Base-by-base conservation (phyloP, 768 basidiomycete genomes). In the Plicaturopsis crispa region DNA sequence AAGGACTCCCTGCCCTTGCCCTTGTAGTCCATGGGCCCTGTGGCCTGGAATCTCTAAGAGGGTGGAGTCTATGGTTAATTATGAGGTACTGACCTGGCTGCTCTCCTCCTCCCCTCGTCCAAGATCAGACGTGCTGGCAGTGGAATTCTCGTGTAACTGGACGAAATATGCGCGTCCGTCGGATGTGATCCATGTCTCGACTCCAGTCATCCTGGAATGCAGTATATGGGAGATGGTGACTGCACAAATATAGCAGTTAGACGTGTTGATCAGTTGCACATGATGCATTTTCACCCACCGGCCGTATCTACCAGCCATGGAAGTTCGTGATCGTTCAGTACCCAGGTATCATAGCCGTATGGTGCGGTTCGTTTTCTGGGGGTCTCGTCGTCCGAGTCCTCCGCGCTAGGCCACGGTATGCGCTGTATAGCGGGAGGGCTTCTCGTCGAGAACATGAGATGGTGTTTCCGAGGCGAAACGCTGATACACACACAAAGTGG, bases 111-210 rank as follows among this genome's bases (percentile, higher is more conserved):
- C n/a, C n/a, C n/a, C n/a, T n/a, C n/a, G n/a, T n/a, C n/a, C n/a
- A n/a, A n/a, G n/a, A n/a, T n/a, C n/a, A n/a, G n/a, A n/a, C n/a
- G 43, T 49, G 21, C 48, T 52, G 20, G 41, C 40, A 13, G 48
- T 60, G 33, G 51, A 47, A 36, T 50, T 60, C 44, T 78, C 76
- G 35, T 65, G 64, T 17, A 88, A 61, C 41, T 75, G 75, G 5
- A 86, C 85, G 45, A 88, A 73, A 52, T 91, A 91, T 7, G 73
- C 84, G 50, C 86, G 63, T 26, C 88, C 88, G 44, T 91, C 88
- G 5, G 84, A 86, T 2, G 87, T 86, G 33, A 87, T 72, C 88
- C 88, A 91, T 0, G 77, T 77, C 57, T 90, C 88, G 10, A 78
- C 72, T 17, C 75, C 75, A 17, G 75, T 72, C 3, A 62, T 51